These are phyloP conservation scores for Centrapalus pauciflorus DNA, from an alignment of 129 eudicot genomes.

Conservation along the genomic window DNA sequence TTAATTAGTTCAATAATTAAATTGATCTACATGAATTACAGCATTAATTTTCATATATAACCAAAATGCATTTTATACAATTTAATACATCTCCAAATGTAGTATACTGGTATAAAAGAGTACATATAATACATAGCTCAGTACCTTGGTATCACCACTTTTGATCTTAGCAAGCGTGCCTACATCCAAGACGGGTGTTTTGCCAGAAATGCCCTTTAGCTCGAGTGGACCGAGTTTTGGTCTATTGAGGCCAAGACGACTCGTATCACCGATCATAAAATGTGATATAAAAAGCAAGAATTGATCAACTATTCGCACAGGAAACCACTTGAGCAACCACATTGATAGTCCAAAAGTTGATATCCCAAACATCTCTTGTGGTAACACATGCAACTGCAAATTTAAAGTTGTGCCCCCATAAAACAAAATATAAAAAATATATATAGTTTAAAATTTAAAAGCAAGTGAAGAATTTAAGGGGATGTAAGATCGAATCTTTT, in stretches of 20 bases:
- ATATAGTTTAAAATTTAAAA: not conserved
- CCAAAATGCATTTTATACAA: too few species aligned
- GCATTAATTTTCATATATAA: too few species aligned
- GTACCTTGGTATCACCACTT: constrained; percentile 47
- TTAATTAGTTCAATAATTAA: too few species aligned
- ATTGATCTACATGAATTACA: too few species aligned
- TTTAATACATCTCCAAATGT: too few species aligned
- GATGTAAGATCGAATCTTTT: constrained; percentile 34
- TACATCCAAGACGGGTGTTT: constrained; percentile 61
- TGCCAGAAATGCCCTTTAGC: constrained; percentile 40
- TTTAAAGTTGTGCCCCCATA: constrained; percentile 4
- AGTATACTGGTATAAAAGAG: not conserved
- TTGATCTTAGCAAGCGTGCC: constrained; percentile 58
- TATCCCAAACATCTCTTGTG: constrained; percentile 54
- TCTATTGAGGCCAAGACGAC: constrained; percentile 39
- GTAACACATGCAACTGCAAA: constrained; percentile 64
- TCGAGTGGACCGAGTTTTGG: constrained; percentile 60
- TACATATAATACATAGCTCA: not conserved
- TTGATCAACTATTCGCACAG: constrained; percentile 42
- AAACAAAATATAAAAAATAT: constrained; percentile 2
- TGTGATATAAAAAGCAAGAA: constrained; percentile 50
- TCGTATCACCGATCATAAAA: constrained; percentile 42
- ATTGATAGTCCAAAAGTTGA: constrained; percentile 59
- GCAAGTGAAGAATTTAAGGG: not conserved
- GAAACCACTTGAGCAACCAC: constrained; percentile 53